These are phyloP conservation scores for Amaranthus hypochondriacus DNA, from an alignment of 148 eudicot species.

Conservation along the genomic window DNA sequence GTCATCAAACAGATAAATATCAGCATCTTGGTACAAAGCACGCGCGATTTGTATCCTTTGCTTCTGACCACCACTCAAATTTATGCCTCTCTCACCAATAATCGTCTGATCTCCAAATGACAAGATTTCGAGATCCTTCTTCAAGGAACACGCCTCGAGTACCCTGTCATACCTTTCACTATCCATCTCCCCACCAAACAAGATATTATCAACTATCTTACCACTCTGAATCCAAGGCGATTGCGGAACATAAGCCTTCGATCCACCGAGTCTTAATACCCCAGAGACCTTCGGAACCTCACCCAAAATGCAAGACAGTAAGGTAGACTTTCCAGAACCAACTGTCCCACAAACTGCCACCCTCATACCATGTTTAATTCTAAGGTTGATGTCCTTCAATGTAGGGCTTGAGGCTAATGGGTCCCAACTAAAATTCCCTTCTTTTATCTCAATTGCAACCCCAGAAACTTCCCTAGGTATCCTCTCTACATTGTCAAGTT, in stretches of 20 bases:
- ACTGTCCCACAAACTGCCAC: conserved; percentile 65
- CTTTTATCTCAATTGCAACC: conserved; percentile 36
- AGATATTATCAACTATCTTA: conserved; percentile 45
- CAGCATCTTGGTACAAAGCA: conserved; percentile 48
- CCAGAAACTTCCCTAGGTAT: conserved; percentile 32
- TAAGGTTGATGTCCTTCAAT: conserved; percentile 40
- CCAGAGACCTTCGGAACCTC: conserved; percentile 50
- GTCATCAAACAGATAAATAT: conserved; percentile 47
- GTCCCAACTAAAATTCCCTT: conserved; percentile 56
- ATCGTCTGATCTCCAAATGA: conserved; percentile 41
- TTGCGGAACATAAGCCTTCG: conserved; percentile 53
- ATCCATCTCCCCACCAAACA: conserved; percentile 48
- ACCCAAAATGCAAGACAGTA: conserved; percentile 47
- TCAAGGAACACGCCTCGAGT: conserved; percentile 51
- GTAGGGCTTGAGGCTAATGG: conserved; percentile 30
- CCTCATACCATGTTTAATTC: conserved; percentile 42
- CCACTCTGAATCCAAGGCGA: conserved; percentile 62
- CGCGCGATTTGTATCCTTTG: conserved; percentile 48
- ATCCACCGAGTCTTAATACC: conserved; percentile 34
- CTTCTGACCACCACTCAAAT: conserved; percentile 54
- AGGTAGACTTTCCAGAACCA: conserved; percentile 57
- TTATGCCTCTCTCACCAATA: conserved; percentile 50
- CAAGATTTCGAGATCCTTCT: conserved; percentile 48
- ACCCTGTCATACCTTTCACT: conserved; percentile 40
- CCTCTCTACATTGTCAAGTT: conserved; percentile 31